phyloP scores from a whole-genome alignment of 306 rosid genomes.

The Cucurbita maxima region DNA sequence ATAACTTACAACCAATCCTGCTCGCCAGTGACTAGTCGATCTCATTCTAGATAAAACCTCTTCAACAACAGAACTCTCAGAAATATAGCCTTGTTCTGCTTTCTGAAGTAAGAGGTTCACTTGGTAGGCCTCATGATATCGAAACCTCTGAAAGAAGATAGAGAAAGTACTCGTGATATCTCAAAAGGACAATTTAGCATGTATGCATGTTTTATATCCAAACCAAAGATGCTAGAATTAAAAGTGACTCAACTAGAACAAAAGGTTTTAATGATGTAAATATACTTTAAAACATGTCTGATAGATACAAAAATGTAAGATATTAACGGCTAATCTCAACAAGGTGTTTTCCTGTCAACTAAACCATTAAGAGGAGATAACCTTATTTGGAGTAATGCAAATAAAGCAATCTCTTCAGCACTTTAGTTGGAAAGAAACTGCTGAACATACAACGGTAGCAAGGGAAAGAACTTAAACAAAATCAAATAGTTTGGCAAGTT shows the following conservation, averaged over 20 bases:
- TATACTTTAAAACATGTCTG: background rate
- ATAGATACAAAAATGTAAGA: background rate
- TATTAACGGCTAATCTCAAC: background rate
- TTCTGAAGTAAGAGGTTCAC: slow-evolving; percentile 60
- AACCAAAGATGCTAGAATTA: background rate
- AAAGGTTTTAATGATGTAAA: background rate
- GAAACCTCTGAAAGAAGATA: slow-evolving; percentile 50
- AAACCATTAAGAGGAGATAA: background rate
- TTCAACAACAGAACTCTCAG: slow-evolving; percentile 36
- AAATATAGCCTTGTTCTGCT: slow-evolving; percentile 44
- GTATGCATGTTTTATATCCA: background rate
- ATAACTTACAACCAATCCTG: slow-evolving; percentile 79
- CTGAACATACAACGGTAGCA: background rate
- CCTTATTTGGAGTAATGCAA: background rate
- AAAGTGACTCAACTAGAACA: background rate
- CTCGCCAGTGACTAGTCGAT: slow-evolving; percentile 45
- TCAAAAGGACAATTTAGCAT: background rate
- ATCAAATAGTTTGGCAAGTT: background rate
- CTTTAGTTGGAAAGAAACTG: background rate
- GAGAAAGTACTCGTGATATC: background rate
- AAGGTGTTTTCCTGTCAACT: background rate
- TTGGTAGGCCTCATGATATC: slow-evolving; percentile 70
- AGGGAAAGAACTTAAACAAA: background rate
- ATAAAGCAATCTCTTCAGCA: background rate
- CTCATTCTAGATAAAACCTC: slow-evolving; percentile 45